These are phyloP conservation scores for Simplicillium sp. DNA, from an alignment of 2,329 filamentous ascomycete genomes.

Conservation along the genomic window DNA sequence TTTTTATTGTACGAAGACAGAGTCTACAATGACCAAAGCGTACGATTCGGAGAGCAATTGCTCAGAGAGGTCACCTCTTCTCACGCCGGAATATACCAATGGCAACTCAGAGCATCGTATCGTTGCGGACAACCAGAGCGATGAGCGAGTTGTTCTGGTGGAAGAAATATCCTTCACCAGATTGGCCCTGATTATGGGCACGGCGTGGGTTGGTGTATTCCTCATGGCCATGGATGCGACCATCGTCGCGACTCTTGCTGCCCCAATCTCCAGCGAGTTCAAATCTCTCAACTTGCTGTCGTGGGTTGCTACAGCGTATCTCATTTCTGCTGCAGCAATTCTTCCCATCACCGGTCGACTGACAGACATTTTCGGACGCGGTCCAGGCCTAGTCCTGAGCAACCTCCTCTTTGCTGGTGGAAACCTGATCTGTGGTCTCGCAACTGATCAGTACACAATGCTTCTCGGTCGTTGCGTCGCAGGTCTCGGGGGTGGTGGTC, in stretches of 20 bases:
- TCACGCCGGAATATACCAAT: no score
- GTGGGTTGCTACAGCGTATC: conserved; percentile 81
- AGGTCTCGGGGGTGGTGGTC: conserved; percentile 73
- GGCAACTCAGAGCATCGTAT: background rate
- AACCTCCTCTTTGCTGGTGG: conserved; percentile 73
- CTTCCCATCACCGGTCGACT: conserved; percentile 78
- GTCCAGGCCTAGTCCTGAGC: conserved; percentile 68
- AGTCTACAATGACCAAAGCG: no score
- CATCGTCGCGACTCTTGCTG: conserved; percentile 77
- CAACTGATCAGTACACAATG: conserved; percentile 55
- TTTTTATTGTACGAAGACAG: no score
- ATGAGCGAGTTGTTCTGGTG: conserved; percentile 25
- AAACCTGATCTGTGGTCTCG: conserved; percentile 75
- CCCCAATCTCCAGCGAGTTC: conserved; percentile 76
- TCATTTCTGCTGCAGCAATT: conserved; percentile 79
- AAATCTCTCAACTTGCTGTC: conserved; percentile 71
- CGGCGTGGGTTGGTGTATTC: conserved; percentile 52
- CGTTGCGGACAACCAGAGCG: background rate
- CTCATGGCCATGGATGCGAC: conserved; percentile 63
- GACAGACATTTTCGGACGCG: conserved; percentile 80
- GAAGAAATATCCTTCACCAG: conserved; percentile 36
- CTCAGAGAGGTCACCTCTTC: no score
- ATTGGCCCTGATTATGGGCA: conserved; percentile 44
- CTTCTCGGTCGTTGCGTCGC: conserved; percentile 71
- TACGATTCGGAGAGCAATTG: no score